Percentiles rank a stretch among this genome's conserved stretches.
Evolutionary conservation across 208 protist species (phyloP).

Genomic region (Trypanosoma platydactyli): DNA sequence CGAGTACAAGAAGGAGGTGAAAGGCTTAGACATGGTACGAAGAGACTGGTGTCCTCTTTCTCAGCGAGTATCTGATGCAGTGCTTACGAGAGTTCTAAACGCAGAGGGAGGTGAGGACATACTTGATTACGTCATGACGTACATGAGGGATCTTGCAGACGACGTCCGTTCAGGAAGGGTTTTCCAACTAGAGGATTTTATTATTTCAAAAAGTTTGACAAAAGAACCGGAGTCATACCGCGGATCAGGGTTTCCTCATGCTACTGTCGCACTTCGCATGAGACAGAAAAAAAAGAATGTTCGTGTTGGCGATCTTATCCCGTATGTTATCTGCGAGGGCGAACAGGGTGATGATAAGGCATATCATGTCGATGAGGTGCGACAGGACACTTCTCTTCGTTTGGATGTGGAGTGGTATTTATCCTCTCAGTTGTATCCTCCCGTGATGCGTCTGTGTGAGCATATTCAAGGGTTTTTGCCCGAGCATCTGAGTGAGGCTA

Average conservation of each 20-base stretch:
- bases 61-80: constrained; percentile 89
- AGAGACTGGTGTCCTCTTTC: constrained; percentile 99
- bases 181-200: constrained; percentile 92
- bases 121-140: constrained; percentile 92
- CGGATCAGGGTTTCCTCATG: constrained; percentile 93
- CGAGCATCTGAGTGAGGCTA: constrained; percentile 82
- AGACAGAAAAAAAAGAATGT: constrained; percentile 89
- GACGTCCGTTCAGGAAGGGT: constrained; percentile 61
- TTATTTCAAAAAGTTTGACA: constrained; percentile 98
- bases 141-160: constrained; percentile 83
- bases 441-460: constrained; percentile 93
- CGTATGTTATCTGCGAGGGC: constrained; percentile 95
- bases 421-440: constrained; percentile 92
- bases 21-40: constrained; percentile 99
- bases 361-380: constrained; percentile 89
- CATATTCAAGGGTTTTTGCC: constrained; percentile 90
- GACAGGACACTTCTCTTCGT: constrained; percentile 42
- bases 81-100: constrained; percentile 94
- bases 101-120: constrained; percentile 79
- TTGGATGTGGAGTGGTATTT: constrained; percentile 96
- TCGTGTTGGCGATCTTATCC: constrained; percentile 94
- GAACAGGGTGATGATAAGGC: constrained; percentile 68
- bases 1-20: constrained; percentile 90
- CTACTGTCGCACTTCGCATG: constrained; percentile 93
- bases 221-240: constrained; percentile 97